A percentile compares a stretch with the other conserved stretches of the same genome.
Conservation (phyloP, 2,329 filamentous ascomycete genomes). For the Aspergillus alliaceus region DNA sequence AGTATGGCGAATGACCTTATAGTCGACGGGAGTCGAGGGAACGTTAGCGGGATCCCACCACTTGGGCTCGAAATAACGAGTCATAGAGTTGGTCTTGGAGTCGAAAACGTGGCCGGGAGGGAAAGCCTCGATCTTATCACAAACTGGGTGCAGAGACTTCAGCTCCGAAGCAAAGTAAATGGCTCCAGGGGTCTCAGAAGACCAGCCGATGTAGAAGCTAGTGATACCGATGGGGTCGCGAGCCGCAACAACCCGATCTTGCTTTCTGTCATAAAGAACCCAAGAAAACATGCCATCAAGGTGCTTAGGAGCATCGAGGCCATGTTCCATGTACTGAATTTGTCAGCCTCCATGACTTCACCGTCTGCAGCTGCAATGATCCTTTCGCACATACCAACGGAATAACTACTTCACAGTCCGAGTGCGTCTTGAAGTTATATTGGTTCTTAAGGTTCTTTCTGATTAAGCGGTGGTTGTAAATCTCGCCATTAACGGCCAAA, state of each 20-base stretch:
- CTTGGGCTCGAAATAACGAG: constrained; percentile 83
- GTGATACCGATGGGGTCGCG: constrained; percentile 96
- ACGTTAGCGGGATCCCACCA: constrained; percentile 87
- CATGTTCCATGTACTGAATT: constrained; percentile 82
- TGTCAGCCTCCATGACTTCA: constrained; percentile 17
- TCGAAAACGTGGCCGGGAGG: constrained; percentile 96
- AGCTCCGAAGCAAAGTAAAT: constrained; percentile 97
- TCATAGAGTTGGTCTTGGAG: constrained; percentile 82
- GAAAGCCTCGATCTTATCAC: constrained; percentile 92
- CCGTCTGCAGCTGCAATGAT: background rate
- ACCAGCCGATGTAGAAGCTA: constrained; percentile 94
- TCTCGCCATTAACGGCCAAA: constrained; percentile 97
- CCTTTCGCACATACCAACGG: constrained; percentile 68
- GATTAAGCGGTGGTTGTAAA: constrained; percentile 97
- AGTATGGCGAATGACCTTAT: constrained; percentile 75
- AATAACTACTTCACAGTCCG: constrained; percentile 98
- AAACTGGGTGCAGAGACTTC: constrained; percentile 88
- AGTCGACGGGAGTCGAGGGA: constrained; percentile 77
- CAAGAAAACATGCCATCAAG: constrained; percentile 99
- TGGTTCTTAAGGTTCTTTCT: constrained; percentile 79
- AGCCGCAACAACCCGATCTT: constrained; percentile 89
- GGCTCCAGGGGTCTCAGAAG: constrained; percentile 75
- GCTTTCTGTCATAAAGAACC: constrained; percentile 93
- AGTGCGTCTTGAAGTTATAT: constrained; percentile 98
- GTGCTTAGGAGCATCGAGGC: constrained; percentile 84